Base-by-base conservation (phyloP, 352 stramenopile species). In the Halophytophthora batemanensis region DNA sequence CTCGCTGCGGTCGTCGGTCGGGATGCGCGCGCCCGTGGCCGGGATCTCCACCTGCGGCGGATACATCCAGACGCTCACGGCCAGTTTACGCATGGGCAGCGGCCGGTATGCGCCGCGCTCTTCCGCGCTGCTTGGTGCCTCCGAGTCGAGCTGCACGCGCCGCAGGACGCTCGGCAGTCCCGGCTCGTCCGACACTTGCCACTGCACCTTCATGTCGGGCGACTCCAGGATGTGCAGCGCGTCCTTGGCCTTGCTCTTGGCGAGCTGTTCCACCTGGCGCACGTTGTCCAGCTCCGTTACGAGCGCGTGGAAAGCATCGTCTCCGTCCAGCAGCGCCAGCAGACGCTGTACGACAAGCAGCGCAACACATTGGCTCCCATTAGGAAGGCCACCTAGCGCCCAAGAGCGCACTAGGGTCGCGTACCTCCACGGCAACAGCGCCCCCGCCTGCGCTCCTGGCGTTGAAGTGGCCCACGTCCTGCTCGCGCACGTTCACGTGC, bases 31-130 rank as follows among this genome's bases (percentile, higher is more conserved):
- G 23, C 72, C 77, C 2, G 71, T 88, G 0, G 66, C 55, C 46
- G 81, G 76, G 22, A 91, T 81, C 36, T 61, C 58, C 12, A 87
- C 77, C 25, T 87, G 66, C 13, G 69, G 74, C 14, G 81, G 81
- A 46, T 91, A 91, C 42, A 91, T 66, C 81, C 81, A 91, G 42
- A 77, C 69, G 12, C 59, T 60, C n/a, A 91, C 60, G 4, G 72
- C 74, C 29, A 82, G 45, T 33, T 71, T 85, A 19, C 78, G 68
- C 46, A 85, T 53, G 0, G 77, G 77, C 39, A 88, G 50, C 2
- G 74, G 70, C 0, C 69, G 69, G 47, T 82, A 83, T 59, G 71
- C 65, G 0, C 57, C 59, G 0, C 66, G 22, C 57, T 39, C 13
- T 50, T 38, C 23, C 19, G 25, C 34, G 25, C 23, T 34, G 17